phyloP scores from a whole-genome alignment of 768 basidiomycete genomes.

The Strobilomyces confusus region DNA sequence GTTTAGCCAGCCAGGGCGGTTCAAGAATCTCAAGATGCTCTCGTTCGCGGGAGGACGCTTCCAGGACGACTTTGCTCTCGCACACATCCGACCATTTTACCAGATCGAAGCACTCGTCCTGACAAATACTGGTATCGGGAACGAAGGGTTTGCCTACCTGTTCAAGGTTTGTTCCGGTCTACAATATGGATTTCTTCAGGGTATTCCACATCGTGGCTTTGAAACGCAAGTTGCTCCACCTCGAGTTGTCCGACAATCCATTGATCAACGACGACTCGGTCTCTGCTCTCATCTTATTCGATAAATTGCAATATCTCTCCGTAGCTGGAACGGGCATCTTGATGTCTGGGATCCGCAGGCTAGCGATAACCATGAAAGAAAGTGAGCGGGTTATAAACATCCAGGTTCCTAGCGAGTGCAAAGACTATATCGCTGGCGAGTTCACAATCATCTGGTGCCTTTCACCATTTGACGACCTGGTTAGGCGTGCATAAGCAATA shows the following conservation, averaged over 20 bases:
- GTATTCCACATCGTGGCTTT: conserved; percentile 56
- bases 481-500: conserved; percentile 48
- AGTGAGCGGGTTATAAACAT: conserved; percentile 40
- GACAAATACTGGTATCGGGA: conserved; percentile 52
- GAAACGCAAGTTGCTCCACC: conserved; percentile 47
- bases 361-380: conserved; percentile 36
- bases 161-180: not conserved
- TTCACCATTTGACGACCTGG: not conserved
- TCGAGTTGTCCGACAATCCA: conserved; percentile 51
- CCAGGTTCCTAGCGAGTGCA: conserved; percentile 46
- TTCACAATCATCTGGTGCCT: not conserved
- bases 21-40: conserved; percentile 47
- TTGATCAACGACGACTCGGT: conserved; percentile 54
- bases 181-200: conserved; percentile 31
- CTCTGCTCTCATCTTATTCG: conserved; percentile 48
- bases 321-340: conserved; percentile 51
- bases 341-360: conserved; percentile 55
- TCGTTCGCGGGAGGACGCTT: conserved; percentile 44
- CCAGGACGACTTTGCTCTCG: conserved; percentile 43
- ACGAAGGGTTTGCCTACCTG: conserved; percentile 50
- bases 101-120: conserved; percentile 44
- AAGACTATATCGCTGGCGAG: conserved; percentile 52
- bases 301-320: conserved; percentile 46
- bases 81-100: conserved; percentile 51
- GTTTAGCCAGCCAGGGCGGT: conserved; percentile 49